A percentile compares a stretch with the other conserved stretches of the same genome.
Evolutionary conservation across 2,329 filamentous ascomycete genomes (phyloP).

Genomic region (Torrubiellomyces zombiae): DNA sequence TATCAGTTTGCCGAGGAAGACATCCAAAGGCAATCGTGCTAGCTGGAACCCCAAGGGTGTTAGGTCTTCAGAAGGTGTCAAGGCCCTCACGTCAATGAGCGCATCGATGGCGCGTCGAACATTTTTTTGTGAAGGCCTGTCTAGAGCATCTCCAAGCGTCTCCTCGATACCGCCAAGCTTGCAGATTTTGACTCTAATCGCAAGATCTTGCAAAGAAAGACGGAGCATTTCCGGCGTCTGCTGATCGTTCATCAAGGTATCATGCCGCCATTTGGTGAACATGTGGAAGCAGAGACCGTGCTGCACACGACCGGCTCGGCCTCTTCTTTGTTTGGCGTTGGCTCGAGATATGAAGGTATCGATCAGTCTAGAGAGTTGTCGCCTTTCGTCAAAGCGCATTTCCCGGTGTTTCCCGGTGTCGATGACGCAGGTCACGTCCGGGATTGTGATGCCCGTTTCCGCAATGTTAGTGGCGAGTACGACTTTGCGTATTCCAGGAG

Average conservation of each 20-base stretch:
- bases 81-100: constrained; percentile 77
- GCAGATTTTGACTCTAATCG: constrained; percentile 94
- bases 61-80: constrained; percentile 66
- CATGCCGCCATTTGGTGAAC: constrained; percentile 80
- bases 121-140: constrained; percentile 81
- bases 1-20: constrained; percentile 87
- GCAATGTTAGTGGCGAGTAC: constrained; percentile 96
- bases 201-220: constrained; percentile 82
- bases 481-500: constrained; percentile 71
- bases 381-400: constrained; percentile 88
- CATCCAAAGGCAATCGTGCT: constrained; percentile 77
- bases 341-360: constrained; percentile 92
- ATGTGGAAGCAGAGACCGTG: constrained; percentile 91
- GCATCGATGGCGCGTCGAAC: constrained; percentile 86
- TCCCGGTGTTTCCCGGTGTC: constrained; percentile 95
- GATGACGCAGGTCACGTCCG: constrained; percentile 91
- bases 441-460: constrained; percentile 96
- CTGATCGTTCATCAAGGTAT: constrained; percentile 71
- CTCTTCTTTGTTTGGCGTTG: constrained; percentile 87
- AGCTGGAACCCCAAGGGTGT: constrained; percentile 77
- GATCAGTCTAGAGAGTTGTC: constrained; percentile 77
- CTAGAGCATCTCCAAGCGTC: constrained; percentile 72
- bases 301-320: constrained; percentile 88
- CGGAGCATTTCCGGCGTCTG: constrained; percentile 95
- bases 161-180: constrained; percentile 87